Conservation (phyloP, 176 grass and related monocot genomes). For the Hordeum vulgare region MorexV3_pseudomolecules_assembly NC_058523.1:504767791-504768290, state of each 20-base stretch:
- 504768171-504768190: background rate
- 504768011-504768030: background rate
- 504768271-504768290: background rate
- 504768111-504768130: background rate
- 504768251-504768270: background rate
- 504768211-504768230: background rate
- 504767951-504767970: background rate
- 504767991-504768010: background rate
- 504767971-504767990: background rate
- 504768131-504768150: background rate
- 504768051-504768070: background rate
- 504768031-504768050: background rate
- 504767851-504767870: background rate
- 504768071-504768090: background rate
- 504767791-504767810: background rate
- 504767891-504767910: background rate
- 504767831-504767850: no score
- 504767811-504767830: no score
- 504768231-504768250: background rate
- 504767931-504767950: background rate
- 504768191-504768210: background rate
- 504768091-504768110: background rate
- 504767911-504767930: background rate
- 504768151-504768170: background rate
- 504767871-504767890: background rate